A percentile compares a stretch with the other conserved stretches of the same genome.
Evolutionary conservation across 2,329 filamentous ascomycete genomes (phyloP).

Genomic region (Lecanicillium sp.): DNA sequence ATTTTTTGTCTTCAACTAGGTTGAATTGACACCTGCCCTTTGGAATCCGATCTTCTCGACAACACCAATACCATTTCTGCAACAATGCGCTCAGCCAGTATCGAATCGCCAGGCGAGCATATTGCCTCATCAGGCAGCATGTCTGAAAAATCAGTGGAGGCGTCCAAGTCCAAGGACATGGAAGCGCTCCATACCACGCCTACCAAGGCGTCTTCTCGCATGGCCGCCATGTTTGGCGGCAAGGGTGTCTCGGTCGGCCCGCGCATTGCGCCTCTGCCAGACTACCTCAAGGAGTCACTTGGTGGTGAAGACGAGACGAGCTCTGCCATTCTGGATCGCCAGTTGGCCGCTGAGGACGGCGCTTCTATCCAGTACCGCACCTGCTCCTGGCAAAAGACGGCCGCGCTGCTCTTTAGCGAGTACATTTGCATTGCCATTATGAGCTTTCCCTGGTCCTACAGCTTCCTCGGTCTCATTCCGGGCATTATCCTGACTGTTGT

Average conservation of each 20-base stretch:
- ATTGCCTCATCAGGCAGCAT: constrained; percentile 7
- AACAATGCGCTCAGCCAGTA: no score
- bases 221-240: constrained; percentile 30
- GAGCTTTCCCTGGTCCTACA: constrained; percentile 93
- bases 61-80: no score
- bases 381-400: constrained; percentile 93
- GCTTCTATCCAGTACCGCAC: constrained; percentile 86
- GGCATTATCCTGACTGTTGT: constrained; percentile 74
- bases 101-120: not conserved
- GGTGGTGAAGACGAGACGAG: constrained; percentile 37
- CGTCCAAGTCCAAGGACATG: constrained; percentile 7
- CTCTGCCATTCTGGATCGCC: constrained; percentile 46
- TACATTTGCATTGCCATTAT: constrained; percentile 91
- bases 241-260: constrained; percentile 35
- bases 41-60: no score
- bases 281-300: constrained; percentile 30
- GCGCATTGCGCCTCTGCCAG: constrained; percentile 40
- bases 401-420: constrained; percentile 83
- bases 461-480: constrained; percentile 76
- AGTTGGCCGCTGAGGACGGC: constrained; percentile 68
- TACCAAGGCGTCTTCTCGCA: constrained; percentile 17
- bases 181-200: constrained; percentile 6
- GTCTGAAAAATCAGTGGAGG: constrained; percentile 8
- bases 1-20: no score
- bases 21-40: no score